Base-by-base conservation (phyloP, 2,329 filamentous ascomycete genomes). In the Fusarium xyrophilum region DNA sequence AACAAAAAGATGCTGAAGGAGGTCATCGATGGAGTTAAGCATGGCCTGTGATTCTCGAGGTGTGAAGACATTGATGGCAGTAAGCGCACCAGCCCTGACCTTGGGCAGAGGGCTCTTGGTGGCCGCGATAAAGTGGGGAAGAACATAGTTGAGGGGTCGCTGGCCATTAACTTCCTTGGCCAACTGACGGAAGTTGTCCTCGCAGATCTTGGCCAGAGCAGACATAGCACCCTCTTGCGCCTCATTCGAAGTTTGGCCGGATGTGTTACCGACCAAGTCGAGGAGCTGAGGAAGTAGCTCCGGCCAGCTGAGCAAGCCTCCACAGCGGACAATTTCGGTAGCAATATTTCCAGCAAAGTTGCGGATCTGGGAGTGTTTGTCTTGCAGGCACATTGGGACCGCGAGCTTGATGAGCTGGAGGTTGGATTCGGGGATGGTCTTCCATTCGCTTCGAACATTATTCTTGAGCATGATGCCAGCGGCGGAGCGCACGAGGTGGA, bases 381-480 rank as follows among this genome's bases (percentile, higher is more conserved):
- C 96, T 78, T 93, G 92, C 56, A 99, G 85, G 17, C 91, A 91
- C 63, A 91, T 80, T 58, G 96, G 86, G 15, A 97, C 87, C 35
- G 92, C 89, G 53, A 92, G 87, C 78, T 92, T 93, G 78, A 98
- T 88, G 75, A 97, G 90, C 32, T 84, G 81, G 71, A 96, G 83
- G 76, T 90, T 95, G 40, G 84, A 78, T 52, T 91, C 89, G 55
- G 93, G 86, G 66, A 97, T 93, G 59, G 87, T 84, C 77, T 91
- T 91, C 83, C 92, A 95, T 42, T 88, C 85, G 48, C 87, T 81
- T 76, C 88, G 91, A 78, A 98, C 87, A 76, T 96, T 93, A 80
- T 97, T 98, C 83, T 98, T 99, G 70, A 99, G 86, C 88, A 97
- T 96, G 75, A 98, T 89, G 58, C 92, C 94, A 28, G 95, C 94